Base-by-base conservation (phyloP, 148 eudicot genomes). In the Rhododendron henanense region DNA sequence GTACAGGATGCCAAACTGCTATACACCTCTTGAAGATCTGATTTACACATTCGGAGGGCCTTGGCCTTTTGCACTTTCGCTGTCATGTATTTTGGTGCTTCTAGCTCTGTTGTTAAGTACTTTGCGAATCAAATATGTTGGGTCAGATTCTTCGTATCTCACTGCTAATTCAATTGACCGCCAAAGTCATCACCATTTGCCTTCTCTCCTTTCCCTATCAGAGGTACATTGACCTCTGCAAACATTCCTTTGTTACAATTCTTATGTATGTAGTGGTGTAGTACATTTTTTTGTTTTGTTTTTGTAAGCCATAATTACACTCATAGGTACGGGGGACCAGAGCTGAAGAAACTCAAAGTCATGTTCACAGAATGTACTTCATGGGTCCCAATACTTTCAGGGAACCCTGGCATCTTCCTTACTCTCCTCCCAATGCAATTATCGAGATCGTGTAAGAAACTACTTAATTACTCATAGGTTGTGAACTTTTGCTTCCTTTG, bases 351-450 rank as follows among this genome's bases (percentile, higher is more conserved):
- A 92, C 95, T 84, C 96, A 95, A 83, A 92, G 90, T 87, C 96
- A 95, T 87, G 95, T 95, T 33, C 89, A 95, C 88, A 91, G 98
- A 85, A 91, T 94, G 94, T 95, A 94, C 88, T 95, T 95, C 88
- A 90, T 91, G 94, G 98, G 96, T 73, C 98, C 96, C 75, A 95
- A 95, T 87, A 94, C 93, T 45, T 95, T 95, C 87, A 94, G 98
- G 91, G 95, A 95, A 91, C 98, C 98, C 19, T 95, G 96, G 96
- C 98, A 95, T 93, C 98, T 95, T 86, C 94, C 95, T 85, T 93
- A 94, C 89, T 92, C 98, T 84, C 98, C 95, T 83, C 96, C 96
- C 31, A 75, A 82, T 89, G 93, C 94, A 69, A 95, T 95, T 84
- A 89, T 91, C 59, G 94, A 94, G 88, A 93, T 95, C 31, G 98